Percentiles rank a stretch among this genome's conserved stretches.
These are phyloP conservation scores for Adansonia digitata DNA, from an alignment of 345 rosid genomes.

Conservation along the genomic window DNA sequence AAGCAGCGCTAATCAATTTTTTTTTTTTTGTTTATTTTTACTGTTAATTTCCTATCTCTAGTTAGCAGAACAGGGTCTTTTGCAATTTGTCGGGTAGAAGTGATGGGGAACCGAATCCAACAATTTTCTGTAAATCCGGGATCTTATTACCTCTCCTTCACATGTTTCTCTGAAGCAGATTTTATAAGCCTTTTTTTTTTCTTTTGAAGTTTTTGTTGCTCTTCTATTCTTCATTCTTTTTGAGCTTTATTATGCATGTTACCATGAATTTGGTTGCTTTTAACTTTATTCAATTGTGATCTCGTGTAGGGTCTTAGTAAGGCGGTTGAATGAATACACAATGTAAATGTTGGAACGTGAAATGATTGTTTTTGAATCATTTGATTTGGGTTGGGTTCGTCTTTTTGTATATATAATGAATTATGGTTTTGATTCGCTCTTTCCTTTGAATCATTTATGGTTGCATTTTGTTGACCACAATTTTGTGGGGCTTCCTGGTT, in stretches of 20 bases:
- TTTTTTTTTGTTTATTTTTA: constrained; percentile 3
- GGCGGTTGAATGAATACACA: too few species aligned
- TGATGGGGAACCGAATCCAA: constrained; percentile 27
- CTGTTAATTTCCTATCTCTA: not conserved
- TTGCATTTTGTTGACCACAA: constrained; percentile 23
- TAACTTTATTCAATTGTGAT: constrained; percentile 11
- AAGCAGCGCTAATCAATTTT: constrained; percentile 5
- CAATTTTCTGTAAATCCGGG: constrained; percentile 35
- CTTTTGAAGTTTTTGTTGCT: not conserved
- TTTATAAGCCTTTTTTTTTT: constrained; percentile 9
- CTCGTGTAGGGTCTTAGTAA: constrained; percentile 28
- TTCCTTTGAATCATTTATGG: not conserved
- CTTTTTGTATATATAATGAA: too few species aligned
- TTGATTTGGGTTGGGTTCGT: too few species aligned
- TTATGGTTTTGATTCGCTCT: not conserved
- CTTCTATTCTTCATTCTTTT: not conserved
- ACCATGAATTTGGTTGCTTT: not conserved
- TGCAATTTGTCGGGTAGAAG: constrained; percentile 22
- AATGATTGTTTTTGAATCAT: too few species aligned
- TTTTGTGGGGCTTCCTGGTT: too few species aligned
- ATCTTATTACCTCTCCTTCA: constrained; percentile 25
- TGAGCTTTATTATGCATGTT: not conserved
- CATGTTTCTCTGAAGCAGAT: constrained; percentile 12
- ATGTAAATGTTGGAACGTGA: too few species aligned
- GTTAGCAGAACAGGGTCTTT: constrained; percentile 24